Base-by-base conservation (phyloP, 768 basidiomycete genomes). In the Pleurotus sapidus region DNA sequence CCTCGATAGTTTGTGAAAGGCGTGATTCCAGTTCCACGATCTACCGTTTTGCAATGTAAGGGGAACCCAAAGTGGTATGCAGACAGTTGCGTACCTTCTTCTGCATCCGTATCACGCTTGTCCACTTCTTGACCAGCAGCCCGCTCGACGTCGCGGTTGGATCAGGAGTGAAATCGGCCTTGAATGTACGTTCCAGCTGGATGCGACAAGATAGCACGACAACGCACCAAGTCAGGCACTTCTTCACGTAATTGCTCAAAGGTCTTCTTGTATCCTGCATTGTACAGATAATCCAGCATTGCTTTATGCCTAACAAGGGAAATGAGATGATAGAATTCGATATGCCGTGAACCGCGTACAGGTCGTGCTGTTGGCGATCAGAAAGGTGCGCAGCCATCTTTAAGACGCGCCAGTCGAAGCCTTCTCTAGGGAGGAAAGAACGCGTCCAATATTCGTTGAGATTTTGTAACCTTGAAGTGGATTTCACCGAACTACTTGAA, bases 61-160 rank as follows among this genome's bases (percentile, higher is more conserved):
- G n/a, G 18, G 43, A n/a, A 18, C 17, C 34, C 14, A 12, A 3
- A 27, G 11, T 27, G 18, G 17, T 27, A 38, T 30, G 18, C 60
- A 60, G 46, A 43, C 48, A 38, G 46, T 38, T 27, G 63, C 66
- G 61, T 59, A 89, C 93, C 86, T 95, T 96, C 81, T 95, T 93
- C 77, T 98, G 95, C 69, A 98, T 72, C 62, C 95, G 83, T 58
- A 98, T 95, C 34, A 97, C 93, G 67, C 89, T 92, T 49, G 93
- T 96, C 95, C 95, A 98, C 72, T 98, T 98, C 87, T 96, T 96
- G 77, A 93, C 95, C 59, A 98, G 74, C 57, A 98, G 74, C 1
- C 94, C 95, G 1, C 87, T 86, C 65, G 87, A 89, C 69, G 91
- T 89, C 50, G 92, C 86, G 68, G 91, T 93, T 20, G 92, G 85